These are phyloP conservation scores for Tagetes patula DNA, from an alignment of 129 eudicot genomes.

Conservation along the genomic window DNA sequence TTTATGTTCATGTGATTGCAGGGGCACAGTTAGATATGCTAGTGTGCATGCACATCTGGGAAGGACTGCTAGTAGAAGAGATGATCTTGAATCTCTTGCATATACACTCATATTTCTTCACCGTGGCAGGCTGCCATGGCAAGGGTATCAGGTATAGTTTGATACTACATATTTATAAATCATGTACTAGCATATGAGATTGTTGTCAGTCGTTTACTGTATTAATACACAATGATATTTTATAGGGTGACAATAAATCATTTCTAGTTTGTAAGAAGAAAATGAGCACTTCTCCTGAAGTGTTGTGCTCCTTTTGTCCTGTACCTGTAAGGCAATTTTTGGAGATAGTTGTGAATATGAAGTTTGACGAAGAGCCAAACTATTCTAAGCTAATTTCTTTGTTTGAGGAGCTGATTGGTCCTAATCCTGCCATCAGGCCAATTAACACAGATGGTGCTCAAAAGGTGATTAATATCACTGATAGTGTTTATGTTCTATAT, in stretches of 20 bases:
- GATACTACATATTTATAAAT: background rate
- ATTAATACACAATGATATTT: background rate
- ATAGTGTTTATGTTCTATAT: background rate
- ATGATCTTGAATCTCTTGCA: constrained; percentile 90
- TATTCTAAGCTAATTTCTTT: constrained; percentile 80
- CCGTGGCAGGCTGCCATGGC: constrained; percentile 88
- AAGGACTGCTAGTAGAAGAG: constrained; percentile 90
- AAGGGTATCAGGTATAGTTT: constrained; percentile 70
- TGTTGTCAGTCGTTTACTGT: background rate
- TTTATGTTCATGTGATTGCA: constrained; percentile 5
- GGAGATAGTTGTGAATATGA: constrained; percentile 76
- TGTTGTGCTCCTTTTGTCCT: constrained; percentile 71
- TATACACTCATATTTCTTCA: constrained; percentile 81
- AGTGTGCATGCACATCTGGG: constrained; percentile 92
- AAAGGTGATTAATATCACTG: constrained; percentile 34
- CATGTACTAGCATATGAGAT: background rate
- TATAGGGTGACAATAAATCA: constrained; percentile 88
- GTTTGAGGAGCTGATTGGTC: constrained; percentile 49
- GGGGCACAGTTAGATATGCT: constrained; percentile 82
- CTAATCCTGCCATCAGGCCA: constrained; percentile 47
- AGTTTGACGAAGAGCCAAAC: constrained; percentile 90
- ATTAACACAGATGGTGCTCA: constrained; percentile 49
- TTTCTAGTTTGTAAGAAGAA: constrained; percentile 83
- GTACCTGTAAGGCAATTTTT: constrained; percentile 62
- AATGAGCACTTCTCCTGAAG: constrained; percentile 78